Evolutionary conservation across 352 stramenopile species (phyloP), one percentile per base, ranked within the genome.

Genomic region (Globisporangium perplexum): DNA sequence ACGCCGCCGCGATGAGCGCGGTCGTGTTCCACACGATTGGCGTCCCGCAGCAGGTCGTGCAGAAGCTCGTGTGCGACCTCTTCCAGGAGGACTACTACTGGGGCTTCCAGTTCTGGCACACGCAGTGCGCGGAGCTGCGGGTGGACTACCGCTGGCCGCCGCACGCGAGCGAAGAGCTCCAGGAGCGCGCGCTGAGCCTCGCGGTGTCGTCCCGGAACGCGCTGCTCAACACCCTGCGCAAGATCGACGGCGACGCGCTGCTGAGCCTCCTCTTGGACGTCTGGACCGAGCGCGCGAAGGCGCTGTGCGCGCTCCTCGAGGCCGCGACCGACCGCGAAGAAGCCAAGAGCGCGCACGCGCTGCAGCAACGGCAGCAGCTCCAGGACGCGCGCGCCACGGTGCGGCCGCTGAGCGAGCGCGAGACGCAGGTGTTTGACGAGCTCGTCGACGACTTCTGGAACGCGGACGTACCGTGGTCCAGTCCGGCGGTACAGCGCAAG

Each of bases 241-340:
- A 93, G 61, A 86, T 93, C 35, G 82, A 93, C 51, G 72, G 72
- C 12, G 82, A 93, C 62, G 72, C 72, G 22, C 83, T 90, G 60
- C 58, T 90, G 3, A 69, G 83, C 41, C 65, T 90, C 26, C 51
- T 93, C 1, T 30, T 93, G 4, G 62, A 83, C 28, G 59, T 69
- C 48, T 93, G 79, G 82, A 88, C 73, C 26, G 47, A 70, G 47
- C 82, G 77, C 18, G 77, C 75, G 14, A 72, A 71, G 15, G 48
- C 67, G 23, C 46, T 93, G 7, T 63, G 62, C 23, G 59, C 60
- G n/a, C 57, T 72, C 33, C 62, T 93, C 3, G 82, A 93, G 28
- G 31, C 33, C 10, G 77, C 77, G n/a, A 86, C 77, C 1, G 72
- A 93, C 53, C 24, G 57, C 46, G 26, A 83, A 86, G 59, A 81